Conservation (phyloP, 495 filamentous ascomycete species). For the Zalerion maritima region DNA sequence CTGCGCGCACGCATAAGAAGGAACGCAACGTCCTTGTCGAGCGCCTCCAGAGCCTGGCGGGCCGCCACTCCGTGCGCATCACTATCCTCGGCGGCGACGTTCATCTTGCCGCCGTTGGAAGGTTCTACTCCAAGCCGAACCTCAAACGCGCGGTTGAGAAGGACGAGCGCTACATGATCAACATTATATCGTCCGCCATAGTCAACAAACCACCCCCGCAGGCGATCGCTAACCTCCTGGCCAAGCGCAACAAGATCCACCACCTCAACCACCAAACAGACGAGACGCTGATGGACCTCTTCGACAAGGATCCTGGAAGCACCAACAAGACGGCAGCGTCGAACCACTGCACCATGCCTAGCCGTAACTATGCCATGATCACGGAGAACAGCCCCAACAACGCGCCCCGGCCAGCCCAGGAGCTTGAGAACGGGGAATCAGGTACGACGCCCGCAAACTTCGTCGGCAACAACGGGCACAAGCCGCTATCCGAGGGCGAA, state of each 20-base stretch:
- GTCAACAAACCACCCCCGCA: constrained; percentile 85
- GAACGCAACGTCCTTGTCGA: constrained; percentile 65
- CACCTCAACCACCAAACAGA: constrained; percentile 73
- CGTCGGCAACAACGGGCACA: constrained; percentile 43
- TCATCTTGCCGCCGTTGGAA: constrained; percentile 57
- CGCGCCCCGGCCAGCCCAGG: constrained; percentile 8
- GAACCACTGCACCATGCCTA: constrained; percentile 84
- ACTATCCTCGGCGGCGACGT: constrained; percentile 77
- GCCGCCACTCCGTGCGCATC: constrained; percentile 58
- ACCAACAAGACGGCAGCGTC: constrained; percentile 46
- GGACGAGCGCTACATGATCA: constrained; percentile 61
- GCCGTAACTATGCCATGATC: constrained; percentile 74
- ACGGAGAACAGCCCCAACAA: constrained; percentile 47
- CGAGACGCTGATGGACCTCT: constrained; percentile 77
- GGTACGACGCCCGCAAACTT: constrained; percentile 5
- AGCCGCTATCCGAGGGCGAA: constrained; percentile 50
- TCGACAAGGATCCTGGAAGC: constrained; percentile 67
- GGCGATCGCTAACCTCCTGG: constrained; percentile 79
- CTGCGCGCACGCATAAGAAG: constrained; percentile 76
- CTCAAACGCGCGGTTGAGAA: constrained; percentile 42
- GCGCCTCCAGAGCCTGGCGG: constrained; percentile 57
- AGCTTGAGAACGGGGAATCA: constrained; percentile 3
- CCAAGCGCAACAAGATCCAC: constrained; percentile 79
- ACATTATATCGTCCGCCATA: constrained; percentile 64
- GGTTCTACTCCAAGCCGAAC: constrained; percentile 57